A percentile compares a stretch with the other conserved stretches of the same genome.
Conservation (phyloP, 495 filamentous ascomycete species). For the Tuber microsphaerosporum region DNA sequence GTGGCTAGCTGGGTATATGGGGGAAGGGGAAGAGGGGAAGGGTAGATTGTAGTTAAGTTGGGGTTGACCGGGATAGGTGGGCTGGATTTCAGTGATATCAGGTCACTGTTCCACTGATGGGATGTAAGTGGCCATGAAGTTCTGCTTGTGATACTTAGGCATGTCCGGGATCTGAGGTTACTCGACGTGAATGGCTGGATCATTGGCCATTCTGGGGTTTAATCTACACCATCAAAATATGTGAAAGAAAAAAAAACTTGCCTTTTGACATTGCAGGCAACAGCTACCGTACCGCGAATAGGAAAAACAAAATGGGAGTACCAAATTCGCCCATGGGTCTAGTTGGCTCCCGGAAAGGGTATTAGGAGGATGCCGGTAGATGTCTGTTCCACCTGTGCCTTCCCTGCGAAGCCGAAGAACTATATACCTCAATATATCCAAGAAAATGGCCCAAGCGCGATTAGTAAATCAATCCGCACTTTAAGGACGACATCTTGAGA, state of each 20-base stretch:
- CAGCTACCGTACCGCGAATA: background rate
- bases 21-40: slow-evolving; percentile 13
- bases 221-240: background rate
- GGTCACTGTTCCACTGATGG: background rate
- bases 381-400: background rate
- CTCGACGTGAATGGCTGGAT: background rate
- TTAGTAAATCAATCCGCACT: background rate
- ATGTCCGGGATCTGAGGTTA: background rate
- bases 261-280: background rate
- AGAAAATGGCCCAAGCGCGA: background rate
- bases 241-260: background rate
- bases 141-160: background rate
- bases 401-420: background rate
- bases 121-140: background rate
- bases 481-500: background rate
- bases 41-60: background rate
- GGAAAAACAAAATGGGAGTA: background rate
- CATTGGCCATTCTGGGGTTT: background rate
- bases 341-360: background rate
- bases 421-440: background rate
- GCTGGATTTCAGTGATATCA: background rate
- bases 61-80: background rate
- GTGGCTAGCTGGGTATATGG: slow-evolving; percentile 54
- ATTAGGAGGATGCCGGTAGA: background rate
- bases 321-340: background rate